Evolutionary conservation across 139 green algal genomes (phyloP).

Genomic region (Tetratostichococcus sp.): DNA sequence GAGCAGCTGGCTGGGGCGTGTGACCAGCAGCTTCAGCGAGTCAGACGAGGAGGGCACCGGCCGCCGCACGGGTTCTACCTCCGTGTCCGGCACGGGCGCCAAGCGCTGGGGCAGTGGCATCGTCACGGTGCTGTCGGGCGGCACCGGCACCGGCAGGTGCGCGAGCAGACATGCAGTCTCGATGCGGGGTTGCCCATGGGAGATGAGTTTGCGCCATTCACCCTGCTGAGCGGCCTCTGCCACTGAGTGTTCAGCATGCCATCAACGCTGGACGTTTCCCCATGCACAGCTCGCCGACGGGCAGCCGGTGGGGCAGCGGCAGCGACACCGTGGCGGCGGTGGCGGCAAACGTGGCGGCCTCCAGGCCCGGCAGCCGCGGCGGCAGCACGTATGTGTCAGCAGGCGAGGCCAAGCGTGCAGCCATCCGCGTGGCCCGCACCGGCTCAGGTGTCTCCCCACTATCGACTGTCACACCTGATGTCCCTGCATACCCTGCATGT

Average conservation of each 20-base stretch:
- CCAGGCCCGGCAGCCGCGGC: conserved; percentile 6
- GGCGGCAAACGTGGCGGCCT: not conserved
- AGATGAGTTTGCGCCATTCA: no score
- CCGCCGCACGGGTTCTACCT: not conserved
- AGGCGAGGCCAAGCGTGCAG: not conserved
- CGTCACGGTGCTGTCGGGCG: not conserved
- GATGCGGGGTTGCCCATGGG: no score
- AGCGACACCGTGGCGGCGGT: not conserved
- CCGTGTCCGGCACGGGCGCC: not conserved
- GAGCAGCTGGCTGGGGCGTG: conserved; percentile 6
- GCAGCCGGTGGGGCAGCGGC: not conserved
- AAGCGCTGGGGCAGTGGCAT: not conserved
- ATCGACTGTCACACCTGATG: no score
- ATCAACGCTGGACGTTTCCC: not conserved
- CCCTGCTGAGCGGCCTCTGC: no score
- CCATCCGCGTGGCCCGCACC: not conserved
- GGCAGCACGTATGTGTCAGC: not conserved
- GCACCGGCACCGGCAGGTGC: not conserved
- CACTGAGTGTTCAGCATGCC: no score
- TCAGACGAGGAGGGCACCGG: not conserved
- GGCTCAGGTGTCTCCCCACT: not conserved
- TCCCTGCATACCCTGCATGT: no score
- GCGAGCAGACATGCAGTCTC: no score
- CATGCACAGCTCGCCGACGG: no score
- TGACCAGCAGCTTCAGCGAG: not conserved